Conservation (phyloP, 495 filamentous ascomycete species). For the Viridothelium virens region DNA sequence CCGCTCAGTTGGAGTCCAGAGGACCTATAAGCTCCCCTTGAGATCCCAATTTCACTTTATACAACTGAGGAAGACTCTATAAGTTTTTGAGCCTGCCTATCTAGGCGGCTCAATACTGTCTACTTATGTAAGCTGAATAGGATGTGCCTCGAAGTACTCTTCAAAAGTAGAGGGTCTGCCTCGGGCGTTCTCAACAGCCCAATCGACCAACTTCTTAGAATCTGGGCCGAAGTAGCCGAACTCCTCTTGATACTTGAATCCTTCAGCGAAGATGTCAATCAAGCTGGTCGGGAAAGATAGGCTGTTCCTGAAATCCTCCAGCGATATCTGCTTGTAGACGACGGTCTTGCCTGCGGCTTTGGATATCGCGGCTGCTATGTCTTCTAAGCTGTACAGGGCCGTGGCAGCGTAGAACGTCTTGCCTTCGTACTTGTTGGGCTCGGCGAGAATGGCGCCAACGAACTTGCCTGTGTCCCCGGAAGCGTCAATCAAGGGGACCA, state of each 20-base stretch:
- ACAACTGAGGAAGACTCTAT: too few relatives aligned
- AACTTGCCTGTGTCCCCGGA: conserved; percentile 46
- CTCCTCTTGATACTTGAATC: conserved; percentile 35
- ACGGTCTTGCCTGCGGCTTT: conserved; percentile 43
- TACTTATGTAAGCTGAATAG: not conserved
- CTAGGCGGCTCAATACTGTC: not conserved
- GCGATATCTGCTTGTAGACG: conserved; percentile 39
- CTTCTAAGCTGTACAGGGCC: conserved; percentile 33
- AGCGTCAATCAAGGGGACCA: conserved; percentile 42
- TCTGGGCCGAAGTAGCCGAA: conserved; percentile 43
- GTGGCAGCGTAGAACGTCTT: conserved; percentile 40
- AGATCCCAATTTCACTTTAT: too few relatives aligned
- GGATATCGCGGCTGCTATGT: conserved; percentile 35
- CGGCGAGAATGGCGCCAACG: conserved; percentile 44
- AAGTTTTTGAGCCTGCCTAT: not conserved
- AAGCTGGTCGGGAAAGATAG: conserved; percentile 23
- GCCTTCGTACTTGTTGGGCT: conserved; percentile 46
- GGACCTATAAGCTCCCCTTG: too few relatives aligned
- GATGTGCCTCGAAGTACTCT: conserved; percentile 30
- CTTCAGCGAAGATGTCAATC: conserved; percentile 34
- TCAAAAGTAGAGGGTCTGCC: conserved; percentile 42
- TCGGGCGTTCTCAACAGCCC: conserved; percentile 34
- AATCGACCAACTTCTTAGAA: conserved; percentile 36
- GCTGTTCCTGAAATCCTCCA: conserved; percentile 33
- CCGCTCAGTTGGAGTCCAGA: too few relatives aligned